Percentiles rank a stretch among this genome's conserved stretches.
phyloP scores from a whole-genome alignment of 805 yeast species.

The Schwanniomyces yamadae region DNA sequence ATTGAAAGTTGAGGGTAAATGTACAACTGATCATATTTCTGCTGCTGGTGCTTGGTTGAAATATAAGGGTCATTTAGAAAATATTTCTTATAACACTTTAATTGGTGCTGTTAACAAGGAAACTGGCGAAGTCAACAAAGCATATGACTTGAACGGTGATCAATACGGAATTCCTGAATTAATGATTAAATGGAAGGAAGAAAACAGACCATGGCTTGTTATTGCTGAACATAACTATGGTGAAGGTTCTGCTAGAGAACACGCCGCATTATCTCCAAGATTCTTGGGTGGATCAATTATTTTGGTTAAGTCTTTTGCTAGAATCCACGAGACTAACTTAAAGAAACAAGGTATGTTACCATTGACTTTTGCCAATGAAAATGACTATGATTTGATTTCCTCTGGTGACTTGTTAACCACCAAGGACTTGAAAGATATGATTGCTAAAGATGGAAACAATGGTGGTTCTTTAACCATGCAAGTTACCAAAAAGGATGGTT shows the following conservation, averaged over 20 bases:
- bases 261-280: conserved; percentile 94
- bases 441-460: conserved; percentile 79
- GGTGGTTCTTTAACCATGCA: conserved; percentile 76
- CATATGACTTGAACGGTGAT: conserved; percentile 81
- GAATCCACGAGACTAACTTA: conserved; percentile 97
- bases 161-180: conserved; percentile 86
- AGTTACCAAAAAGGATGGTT: conserved; percentile 75
- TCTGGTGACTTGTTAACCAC: conserved; percentile 81
- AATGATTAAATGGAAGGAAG: conserved; percentile 93
- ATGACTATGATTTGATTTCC: conserved; percentile 78
- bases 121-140: conserved; percentile 92
- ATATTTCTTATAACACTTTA: conserved; percentile 90
- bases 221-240: conserved; percentile 98
- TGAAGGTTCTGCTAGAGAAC: conserved; percentile 99
- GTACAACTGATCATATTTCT: conserved; percentile 97
- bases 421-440: conserved; percentile 68
- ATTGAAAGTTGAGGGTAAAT: conserved; percentile 93
- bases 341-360: conserved; percentile 99
- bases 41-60: conserved; percentile 99
- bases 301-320: conserved; percentile 91
- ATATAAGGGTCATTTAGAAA: conserved; percentile 96
- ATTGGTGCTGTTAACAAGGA: conserved; percentile 97
- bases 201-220: conserved; percentile 84
- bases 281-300: conserved; percentile 90
- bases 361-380: conserved; percentile 83